A percentile compares a stretch with the other conserved stretches of the same genome.
phyloP scores from a whole-genome alignment of 768 basidiomycete genomes.

The Pleurotus platypus region DNA sequence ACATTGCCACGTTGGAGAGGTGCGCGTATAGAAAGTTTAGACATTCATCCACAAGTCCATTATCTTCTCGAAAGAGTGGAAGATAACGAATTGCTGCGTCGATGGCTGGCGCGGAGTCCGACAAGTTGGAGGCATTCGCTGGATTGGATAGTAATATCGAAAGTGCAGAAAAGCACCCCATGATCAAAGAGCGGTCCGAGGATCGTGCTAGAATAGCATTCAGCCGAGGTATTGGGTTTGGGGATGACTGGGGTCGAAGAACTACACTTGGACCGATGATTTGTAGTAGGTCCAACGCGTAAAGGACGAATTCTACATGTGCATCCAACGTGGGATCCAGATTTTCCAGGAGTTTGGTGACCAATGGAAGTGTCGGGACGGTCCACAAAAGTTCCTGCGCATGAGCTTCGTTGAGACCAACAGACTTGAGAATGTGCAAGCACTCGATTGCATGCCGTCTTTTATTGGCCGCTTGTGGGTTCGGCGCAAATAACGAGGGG shows the following conservation, averaged over 20 bases:
- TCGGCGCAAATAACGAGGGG: conserved; percentile 51
- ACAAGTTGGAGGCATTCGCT: conserved; percentile 51
- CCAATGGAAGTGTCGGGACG: conserved; percentile 59
- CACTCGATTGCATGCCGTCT: conserved; percentile 82
- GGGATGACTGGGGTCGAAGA: conserved; percentile 21
- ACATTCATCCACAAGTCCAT: conserved; percentile 63
- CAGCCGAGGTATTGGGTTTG: conserved; percentile 56
- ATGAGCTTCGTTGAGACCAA: conserved; percentile 67
- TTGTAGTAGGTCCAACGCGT: conserved; percentile 70
- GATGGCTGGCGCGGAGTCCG: conserved; percentile 55
- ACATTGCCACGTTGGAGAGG: conserved; percentile 69
- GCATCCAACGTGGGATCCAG: conserved; percentile 61
- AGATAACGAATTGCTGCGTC: conserved; percentile 65
- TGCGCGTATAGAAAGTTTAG: conserved; percentile 76
- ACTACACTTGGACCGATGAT: conserved; percentile 47
- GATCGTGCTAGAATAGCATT: conserved; percentile 52
- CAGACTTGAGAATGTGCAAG: conserved; percentile 83
- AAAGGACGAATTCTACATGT: conserved; percentile 68
- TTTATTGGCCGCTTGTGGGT: conserved; percentile 46
- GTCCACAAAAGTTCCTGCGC: conserved; percentile 55
- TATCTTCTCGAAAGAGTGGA: conserved; percentile 63
- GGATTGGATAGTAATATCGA: conserved; percentile 61
- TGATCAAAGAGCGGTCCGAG: conserved; percentile 72
- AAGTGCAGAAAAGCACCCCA: conserved; percentile 59
- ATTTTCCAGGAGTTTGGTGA: conserved; percentile 61